These are phyloP conservation scores for Erodium texanum DNA, from an alignment of 441 rosid genomes.

Conservation along the genomic window DNA sequence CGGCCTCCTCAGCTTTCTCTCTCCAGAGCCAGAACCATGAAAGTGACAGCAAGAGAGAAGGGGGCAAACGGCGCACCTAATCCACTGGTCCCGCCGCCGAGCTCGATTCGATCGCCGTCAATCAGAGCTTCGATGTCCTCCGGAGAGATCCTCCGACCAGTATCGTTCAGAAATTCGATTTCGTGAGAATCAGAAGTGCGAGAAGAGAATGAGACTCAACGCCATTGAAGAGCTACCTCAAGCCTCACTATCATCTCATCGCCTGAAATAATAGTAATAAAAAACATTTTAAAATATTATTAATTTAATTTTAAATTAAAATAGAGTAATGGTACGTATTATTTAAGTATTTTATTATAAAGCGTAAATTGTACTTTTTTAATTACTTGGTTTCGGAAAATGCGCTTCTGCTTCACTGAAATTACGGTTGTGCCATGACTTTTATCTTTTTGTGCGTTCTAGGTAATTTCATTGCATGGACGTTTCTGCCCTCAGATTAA, in stretches of 20 bases:
- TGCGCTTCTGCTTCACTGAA: too few relatives aligned
- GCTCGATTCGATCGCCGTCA: neutral
- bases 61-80: neutral
- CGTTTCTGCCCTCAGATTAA: too few relatives aligned
- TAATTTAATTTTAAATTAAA: neutral
- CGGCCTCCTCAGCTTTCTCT: neutral
- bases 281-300: neutral
- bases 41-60: neutral
- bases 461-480: too few relatives aligned
- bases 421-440: too few relatives aligned
- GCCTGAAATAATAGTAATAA: neutral
- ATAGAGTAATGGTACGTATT: neutral
- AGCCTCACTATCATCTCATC: neutral
- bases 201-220: neutral
- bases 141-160: conserved; percentile 2
- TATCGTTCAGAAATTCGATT: neutral
- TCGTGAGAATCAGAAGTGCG: neutral
- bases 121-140: neutral
- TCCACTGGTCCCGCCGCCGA: neutral
- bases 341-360: neutral
- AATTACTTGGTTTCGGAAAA: neutral
- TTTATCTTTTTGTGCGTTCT: too few relatives aligned
- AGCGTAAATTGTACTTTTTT: neutral
- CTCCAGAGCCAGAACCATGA: conserved; percentile 2
- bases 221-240: conserved; percentile 2